Evolutionary conservation across 768 basidiomycete species (phyloP), one percentile per base, ranked within the genome.

Genomic region (Agrocybe pediades): DNA sequence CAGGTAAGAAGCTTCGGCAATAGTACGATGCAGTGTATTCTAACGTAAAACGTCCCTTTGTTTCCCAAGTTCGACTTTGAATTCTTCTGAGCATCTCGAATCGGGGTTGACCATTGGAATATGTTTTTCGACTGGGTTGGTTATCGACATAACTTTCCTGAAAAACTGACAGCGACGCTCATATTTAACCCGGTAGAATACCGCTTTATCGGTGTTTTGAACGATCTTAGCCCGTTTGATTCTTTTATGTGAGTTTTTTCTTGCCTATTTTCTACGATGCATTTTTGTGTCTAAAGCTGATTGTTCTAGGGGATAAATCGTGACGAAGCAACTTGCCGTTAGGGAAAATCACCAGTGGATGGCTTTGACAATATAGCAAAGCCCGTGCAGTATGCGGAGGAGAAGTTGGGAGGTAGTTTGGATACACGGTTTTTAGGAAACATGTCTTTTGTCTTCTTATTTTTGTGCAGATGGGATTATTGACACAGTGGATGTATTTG

Each of bases 191-290:
- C 68, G 15, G 63, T 74, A 5, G 63, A 67, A 30, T 71, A 72
- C 40, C 71, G 71, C 44, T 74, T 70, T 53, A 59, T 75, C 24
- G 74, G 74, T 15, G 65, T 74, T 29, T 74, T 71, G 4, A 74
- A 62, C 53, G 73, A 75, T 51, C 59, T 74, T 9, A 71, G 69
- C 55, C 67, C 71, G 2, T 71, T 73, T 45, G 66, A 73, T 49
- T 72, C 72, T n/a, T n/a, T 62, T 73, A 16, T 74, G 72, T 75
- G 39, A 16, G 70, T 63, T 7, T 29, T 8, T 46, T 36, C 7
- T 3, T 1, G 15, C 4, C n/a, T 36, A 6, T 36, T 36, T 20
- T 15, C 15, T 21, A 25, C 15, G 8, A 9, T 16, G 29, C 46
- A 29, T n/a, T 15, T 24, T 23, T 41, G 15, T 26, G 27, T 48